Percentiles rank a stretch among this genome's conserved stretches.
Conservation (phyloP, 2,329 filamentous ascomycete species). For the Fusarium solani-melongenae region DNA sequence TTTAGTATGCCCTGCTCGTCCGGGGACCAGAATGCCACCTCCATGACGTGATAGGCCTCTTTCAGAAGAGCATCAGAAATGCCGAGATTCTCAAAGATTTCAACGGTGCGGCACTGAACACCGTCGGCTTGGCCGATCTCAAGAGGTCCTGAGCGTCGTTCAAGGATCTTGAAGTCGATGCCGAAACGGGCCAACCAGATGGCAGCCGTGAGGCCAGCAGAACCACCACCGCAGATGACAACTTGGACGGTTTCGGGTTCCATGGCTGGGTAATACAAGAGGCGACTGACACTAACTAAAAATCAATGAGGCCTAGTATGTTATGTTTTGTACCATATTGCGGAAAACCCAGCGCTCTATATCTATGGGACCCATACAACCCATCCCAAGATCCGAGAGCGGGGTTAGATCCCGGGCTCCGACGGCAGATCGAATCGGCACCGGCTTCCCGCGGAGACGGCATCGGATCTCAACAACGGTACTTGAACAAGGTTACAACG, state of each 20-base stretch:
- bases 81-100: conserved; percentile 70
- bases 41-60: conserved; percentile 68
- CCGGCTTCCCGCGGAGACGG: not conserved
- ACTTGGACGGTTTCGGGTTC: not conserved
- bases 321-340: not conserved
- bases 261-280: not conserved
- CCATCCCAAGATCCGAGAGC: not conserved
- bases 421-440: not conserved
- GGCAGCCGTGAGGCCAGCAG: conserved; percentile 26
- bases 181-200: conserved; percentile 29
- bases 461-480: not conserved
- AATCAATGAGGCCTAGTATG: not conserved
- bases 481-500: not conserved
- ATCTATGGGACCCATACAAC: not conserved
- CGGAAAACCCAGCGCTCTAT: not conserved
- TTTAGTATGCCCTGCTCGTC: not conserved
- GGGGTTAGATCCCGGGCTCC: not conserved
- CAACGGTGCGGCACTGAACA: conserved; percentile 52
- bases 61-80: conserved; percentile 64
- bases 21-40: conserved; percentile 66
- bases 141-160: conserved; percentile 21
- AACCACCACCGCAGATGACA: conserved; percentile 30
- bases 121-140: conserved; percentile 30
- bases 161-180: conserved; percentile 25
- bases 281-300: not conserved